Evolutionary conservation across 441 rosid genomes (phyloP), one percentile per base, ranked within the genome.

Genomic region (Eugenia klotzschiana): DNA sequence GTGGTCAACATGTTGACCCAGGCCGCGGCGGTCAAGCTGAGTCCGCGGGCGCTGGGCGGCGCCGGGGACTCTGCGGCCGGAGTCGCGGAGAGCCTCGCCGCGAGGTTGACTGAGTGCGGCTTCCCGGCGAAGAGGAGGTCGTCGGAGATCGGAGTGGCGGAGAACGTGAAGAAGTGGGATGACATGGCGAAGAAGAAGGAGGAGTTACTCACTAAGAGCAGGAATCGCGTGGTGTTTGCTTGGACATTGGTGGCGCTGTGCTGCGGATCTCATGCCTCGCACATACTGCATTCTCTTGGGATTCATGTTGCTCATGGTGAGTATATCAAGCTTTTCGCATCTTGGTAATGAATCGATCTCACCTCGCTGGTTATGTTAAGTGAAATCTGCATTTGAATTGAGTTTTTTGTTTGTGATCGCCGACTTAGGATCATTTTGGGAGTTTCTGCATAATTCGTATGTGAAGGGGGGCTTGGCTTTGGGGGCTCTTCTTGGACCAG

Each of bases 201-300:
- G 87, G 94, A 95, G 26, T 79, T 94, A 91, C 86, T 95, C 4
- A 13, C 84, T 49, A 89, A 91, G 91, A 94, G 94, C n/a, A 92
- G 96, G 89, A 93, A 94, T 20, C 92, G 98, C 8, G 98, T 94
- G 84, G 93, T 93, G 14, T 91, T 96, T 85, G 97, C 99, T 7
- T 94, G 99, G 99, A 95, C 94, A 51, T 88, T 94, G 89, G 99
- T 93, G 88, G 98, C 99, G 51, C 73, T 96, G 86, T 96, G 98
- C 86, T 95, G 99, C 84, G 99, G 98, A 41, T 91, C 99, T 27
- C 99, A 96, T 51, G 91, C 92, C 90, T 93, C 98, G 27, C 99
- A 95, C 88, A 89, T 94, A 84, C 86, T 93, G 88, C 99, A 96
- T 85, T 93, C 98, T 43, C 80, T 93, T 46, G 98, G 97, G 85